Evolutionary conservation across 2,329 filamentous ascomycete genomes (phyloP).

Genomic region (Aspergillus pseudoglaucus): DNA sequence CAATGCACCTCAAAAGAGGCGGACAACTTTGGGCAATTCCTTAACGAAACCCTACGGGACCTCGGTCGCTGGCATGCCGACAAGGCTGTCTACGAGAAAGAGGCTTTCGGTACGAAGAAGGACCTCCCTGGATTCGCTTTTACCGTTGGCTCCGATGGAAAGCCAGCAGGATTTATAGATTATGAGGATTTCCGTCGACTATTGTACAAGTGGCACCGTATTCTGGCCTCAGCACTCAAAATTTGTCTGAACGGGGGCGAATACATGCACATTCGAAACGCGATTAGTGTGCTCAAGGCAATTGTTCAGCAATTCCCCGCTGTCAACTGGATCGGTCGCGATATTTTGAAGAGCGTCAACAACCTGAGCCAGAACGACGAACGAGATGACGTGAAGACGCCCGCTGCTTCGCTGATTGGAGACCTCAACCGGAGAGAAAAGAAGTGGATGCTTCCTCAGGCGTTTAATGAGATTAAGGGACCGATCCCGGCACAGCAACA

Average conservation of each 20-base stretch:
- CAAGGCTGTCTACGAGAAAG: slow-evolving; percentile 69
- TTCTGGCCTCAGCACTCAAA: slow-evolving; percentile 71
- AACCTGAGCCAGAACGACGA: slow-evolving; percentile 39
- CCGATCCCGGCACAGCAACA: neutral
- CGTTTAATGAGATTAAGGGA: slow-evolving; percentile 25
- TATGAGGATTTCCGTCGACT: slow-evolving; percentile 81
- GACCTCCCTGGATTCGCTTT: slow-evolving; percentile 73
- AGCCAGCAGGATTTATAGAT: slow-evolving; percentile 65
- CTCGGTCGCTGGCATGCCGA: slow-evolving; percentile 78
- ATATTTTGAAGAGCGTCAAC: slow-evolving; percentile 39
- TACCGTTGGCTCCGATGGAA: slow-evolving; percentile 62
- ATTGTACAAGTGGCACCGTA: slow-evolving; percentile 84
- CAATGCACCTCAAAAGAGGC: slow-evolving; percentile 84
- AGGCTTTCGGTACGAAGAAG: slow-evolving; percentile 62
- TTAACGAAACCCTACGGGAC: slow-evolving; percentile 74
- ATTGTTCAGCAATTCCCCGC: slow-evolving; percentile 78
- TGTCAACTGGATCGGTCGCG: slow-evolving; percentile 74
- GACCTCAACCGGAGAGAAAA: slow-evolving; percentile 44
- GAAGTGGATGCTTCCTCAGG: slow-evolving; percentile 43
- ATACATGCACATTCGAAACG: slow-evolving; percentile 97
- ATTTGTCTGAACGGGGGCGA: slow-evolving; percentile 74
- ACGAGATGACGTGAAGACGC: slow-evolving; percentile 45
- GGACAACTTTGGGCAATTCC: slow-evolving; percentile 85
- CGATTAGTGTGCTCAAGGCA: slow-evolving; percentile 79
- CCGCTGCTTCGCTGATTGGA: slow-evolving; percentile 44